Evolutionary conservation across 2,329 filamentous ascomycete genomes (phyloP).

Genomic region (Fusarium ramigenum): DNA sequence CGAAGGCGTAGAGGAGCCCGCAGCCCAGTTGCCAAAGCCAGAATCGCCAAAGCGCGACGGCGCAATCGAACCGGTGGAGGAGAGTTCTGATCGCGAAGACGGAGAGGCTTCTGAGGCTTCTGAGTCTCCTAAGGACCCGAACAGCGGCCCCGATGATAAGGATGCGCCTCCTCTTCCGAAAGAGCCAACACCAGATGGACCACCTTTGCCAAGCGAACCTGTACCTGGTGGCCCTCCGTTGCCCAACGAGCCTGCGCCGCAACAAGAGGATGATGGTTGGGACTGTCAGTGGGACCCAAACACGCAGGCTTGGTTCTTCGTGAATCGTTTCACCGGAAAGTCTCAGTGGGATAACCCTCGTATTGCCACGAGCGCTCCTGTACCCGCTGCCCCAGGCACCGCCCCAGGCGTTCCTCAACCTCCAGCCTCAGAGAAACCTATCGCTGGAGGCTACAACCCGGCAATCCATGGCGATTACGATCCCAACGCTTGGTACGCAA

Average conservation of each 20-base stretch:
- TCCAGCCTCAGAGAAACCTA: slow-evolving; percentile 50
- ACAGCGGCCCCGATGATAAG: slow-evolving; percentile 20
- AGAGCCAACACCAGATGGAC: slow-evolving; percentile 43
- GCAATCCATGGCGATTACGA: slow-evolving; percentile 97
- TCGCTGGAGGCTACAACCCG: slow-evolving; percentile 87
- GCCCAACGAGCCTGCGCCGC: slow-evolving; percentile 54
- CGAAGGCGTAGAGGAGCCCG: slow-evolving; percentile 22
- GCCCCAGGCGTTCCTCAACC: slow-evolving; percentile 40
- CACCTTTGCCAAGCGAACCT: slow-evolving; percentile 48
- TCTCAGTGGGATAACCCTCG: slow-evolving; percentile 91
- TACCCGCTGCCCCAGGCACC: slow-evolving; percentile 44
- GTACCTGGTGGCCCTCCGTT: slow-evolving; percentile 50
- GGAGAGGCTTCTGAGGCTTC: slow-evolving; percentile 41
- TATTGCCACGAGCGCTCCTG: slow-evolving; percentile 59
- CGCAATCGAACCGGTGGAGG: slow-evolving; percentile 22
- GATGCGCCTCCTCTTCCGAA: slow-evolving; percentile 51
- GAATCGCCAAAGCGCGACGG: slow-evolving; percentile 18
- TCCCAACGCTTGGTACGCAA: slow-evolving; percentile 92
- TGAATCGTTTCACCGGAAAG: slow-evolving; percentile 79
- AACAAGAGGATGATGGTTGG: slow-evolving; percentile 80
- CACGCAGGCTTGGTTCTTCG: slow-evolving; percentile 80
- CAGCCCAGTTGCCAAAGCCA: slow-evolving; percentile 18
- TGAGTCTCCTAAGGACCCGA: slow-evolving; percentile 11
- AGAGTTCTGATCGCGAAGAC: slow-evolving; percentile 32
- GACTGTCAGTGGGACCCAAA: slow-evolving; percentile 78